Base-by-base conservation (phyloP, 2,329 filamentous ascomycete genomes). In the Saccharata proteae region DNA sequence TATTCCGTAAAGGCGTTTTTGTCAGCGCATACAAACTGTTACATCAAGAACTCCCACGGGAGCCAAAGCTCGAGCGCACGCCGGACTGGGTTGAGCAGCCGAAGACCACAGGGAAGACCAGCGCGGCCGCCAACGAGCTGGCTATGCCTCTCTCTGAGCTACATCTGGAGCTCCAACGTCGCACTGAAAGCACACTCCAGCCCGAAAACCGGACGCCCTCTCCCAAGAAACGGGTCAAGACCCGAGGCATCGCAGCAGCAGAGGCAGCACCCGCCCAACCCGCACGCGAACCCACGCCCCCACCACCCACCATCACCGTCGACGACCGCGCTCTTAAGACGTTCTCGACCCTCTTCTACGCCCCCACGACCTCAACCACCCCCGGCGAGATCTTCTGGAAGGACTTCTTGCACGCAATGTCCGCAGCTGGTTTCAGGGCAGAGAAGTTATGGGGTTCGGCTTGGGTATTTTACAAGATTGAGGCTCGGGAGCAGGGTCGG, bases 361-460 rank as follows among this genome's bases (percentile, higher is more conserved):
- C 45, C 1, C 52, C 58, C 0, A 31, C 48, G 2, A 32, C 37
- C 0, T 51, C 42, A 0, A 50, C 61, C 0, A 49, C 55, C 0
- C 59, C 62, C 0, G 63, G 64, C 3, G 69, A 72, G 40, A 40
- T 74, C 1, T 19, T 56, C 0, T 74, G 69, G 70, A 47, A 40
- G 3, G 67, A 73, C 30, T 67, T 73, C 36, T 42, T 72, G 3
- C 59, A 64, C 35, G 67, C 68, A 0, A 65, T 74, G 62, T 38
- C 42, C 0, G 52, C 53, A 0, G 55, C 57, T 0, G 71, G 69
- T 0, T 74, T 77, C 32, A 37, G 42, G 0, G 59, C 59, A 0
- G 52, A 71, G 47, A 75, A 77, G 48, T 55, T 75, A 0, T 72
- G 74, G 36, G 69, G 71, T 0, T 75, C 67, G 1, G 65, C 65